Percentiles rank a stretch among this genome's conserved stretches.
Evolutionary conservation across 2,329 filamentous ascomycete genomes (phyloP).

Genomic region (Ceratocystis cubensis): DNA sequence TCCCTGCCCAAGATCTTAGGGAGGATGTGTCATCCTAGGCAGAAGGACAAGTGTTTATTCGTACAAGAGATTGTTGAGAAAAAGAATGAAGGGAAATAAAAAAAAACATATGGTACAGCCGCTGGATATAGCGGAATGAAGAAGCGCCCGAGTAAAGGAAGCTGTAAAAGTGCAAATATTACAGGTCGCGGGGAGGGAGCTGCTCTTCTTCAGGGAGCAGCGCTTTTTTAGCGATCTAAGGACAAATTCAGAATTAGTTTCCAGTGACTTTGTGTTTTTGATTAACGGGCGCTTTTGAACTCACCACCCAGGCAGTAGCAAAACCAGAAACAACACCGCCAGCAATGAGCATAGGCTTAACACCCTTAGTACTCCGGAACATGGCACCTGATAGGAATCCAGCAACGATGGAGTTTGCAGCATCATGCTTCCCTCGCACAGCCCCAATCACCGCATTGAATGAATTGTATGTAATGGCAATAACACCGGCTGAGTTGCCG

Average conservation of each 20-base stretch:
- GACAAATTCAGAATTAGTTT: conserved; percentile 13
- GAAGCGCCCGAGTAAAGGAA: background rate
- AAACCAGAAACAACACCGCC: conserved; percentile 76
- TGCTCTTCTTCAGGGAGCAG: conserved; percentile 20
- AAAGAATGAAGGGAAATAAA: conserved; percentile 5
- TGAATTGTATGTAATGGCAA: conserved; percentile 93
- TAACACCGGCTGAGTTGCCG: conserved; percentile 88
- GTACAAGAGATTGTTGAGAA: conserved; percentile 17
- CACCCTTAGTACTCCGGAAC: conserved; percentile 88
- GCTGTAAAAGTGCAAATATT: conserved; percentile 6
- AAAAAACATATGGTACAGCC: conserved; percentile 28
- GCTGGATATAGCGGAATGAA: conserved; percentile 13
- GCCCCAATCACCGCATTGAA: conserved; percentile 76
- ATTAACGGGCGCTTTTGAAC: conserved; percentile 30
- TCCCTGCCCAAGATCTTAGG: background rate
- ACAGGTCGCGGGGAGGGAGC: conserved; percentile 19
- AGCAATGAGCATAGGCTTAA: conserved; percentile 89
- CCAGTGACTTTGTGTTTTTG: no score
- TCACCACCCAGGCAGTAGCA: conserved; percentile 82
- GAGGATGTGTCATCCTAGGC: background rate
- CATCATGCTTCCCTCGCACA: conserved; percentile 72
- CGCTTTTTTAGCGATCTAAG: conserved; percentile 21
- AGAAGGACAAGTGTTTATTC: conserved; percentile 16
- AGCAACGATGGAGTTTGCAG: conserved; percentile 74
- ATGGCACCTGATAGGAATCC: conserved; percentile 82